Conservation (phyloP, 805 yeast genomes). For the Ogataea zsoltii region DNA sequence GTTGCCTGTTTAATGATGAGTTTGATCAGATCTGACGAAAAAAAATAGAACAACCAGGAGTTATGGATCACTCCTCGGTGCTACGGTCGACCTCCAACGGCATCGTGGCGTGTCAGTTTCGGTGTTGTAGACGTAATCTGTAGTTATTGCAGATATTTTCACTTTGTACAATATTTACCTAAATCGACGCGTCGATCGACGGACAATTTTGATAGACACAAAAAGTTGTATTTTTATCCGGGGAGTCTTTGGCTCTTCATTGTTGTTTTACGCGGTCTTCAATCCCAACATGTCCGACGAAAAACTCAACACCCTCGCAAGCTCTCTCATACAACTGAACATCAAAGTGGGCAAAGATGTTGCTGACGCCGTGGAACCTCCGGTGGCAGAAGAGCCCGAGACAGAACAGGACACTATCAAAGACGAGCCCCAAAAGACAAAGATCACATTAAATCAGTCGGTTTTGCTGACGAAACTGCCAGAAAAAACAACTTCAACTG, state of each 20-base stretch:
- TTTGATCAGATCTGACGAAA: too few relatives aligned
- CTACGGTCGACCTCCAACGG: too few relatives aligned
- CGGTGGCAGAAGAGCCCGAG: conserved; percentile 3
- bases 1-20: too few relatives aligned
- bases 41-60: too few relatives aligned
- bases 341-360: conserved; percentile 19
- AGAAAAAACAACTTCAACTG: conserved; percentile 24
- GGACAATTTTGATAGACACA: not conserved
- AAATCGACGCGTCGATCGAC: conserved; percentile 5
- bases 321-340: conserved; percentile 21
- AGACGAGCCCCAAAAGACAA: conserved; percentile 25
- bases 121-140: too few relatives aligned
- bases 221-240: too few relatives aligned
- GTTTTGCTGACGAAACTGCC: conserved; percentile 27
- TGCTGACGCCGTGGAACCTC: not conserved
- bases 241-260: too few relatives aligned
- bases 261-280: too few relatives aligned
- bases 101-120: too few relatives aligned
- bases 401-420: conserved; percentile 13
- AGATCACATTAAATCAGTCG: conserved; percentile 34
- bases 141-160: too few relatives aligned
- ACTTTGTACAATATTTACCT: too few relatives aligned
- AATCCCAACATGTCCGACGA: not conserved
- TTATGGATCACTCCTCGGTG: too few relatives aligned
- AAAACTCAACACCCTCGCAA: conserved; percentile 9